phyloP scores from a whole-genome alignment of 495 filamentous ascomycete genomes.

The Penicillium longicatenatum region DNA sequence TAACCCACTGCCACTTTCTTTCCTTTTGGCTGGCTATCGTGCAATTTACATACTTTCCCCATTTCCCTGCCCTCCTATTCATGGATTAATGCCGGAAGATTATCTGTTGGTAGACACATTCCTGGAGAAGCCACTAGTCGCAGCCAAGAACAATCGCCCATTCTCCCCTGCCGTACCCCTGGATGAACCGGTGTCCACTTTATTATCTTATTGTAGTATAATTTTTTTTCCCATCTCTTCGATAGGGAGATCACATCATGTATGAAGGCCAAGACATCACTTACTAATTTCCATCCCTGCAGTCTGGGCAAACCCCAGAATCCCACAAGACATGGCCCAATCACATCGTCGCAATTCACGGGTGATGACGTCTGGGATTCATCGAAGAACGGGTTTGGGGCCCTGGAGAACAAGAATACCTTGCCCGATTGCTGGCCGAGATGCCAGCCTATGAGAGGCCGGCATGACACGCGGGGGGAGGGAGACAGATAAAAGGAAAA shows the following conservation, averaged over 20 bases:
- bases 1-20: neutral
- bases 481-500: neutral
- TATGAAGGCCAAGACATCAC: neutral
- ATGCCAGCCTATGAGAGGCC: constrained; percentile 2
- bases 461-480: neutral
- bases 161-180: constrained; percentile 7
- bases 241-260: neutral
- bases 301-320: neutral
- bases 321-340: neutral
- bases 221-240: neutral
- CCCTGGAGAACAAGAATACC: constrained; percentile 3
- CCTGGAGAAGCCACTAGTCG: constrained; percentile 13
- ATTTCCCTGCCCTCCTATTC: constrained; percentile 15
- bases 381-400: neutral
- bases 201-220: neutral
- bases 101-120: constrained; percentile 6
- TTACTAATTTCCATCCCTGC: neutral
- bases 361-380: constrained; percentile 34
- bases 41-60: neutral
- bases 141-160: constrained; percentile 21
- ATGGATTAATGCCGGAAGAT: constrained; percentile 27
- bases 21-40: neutral
- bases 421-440: neutral
- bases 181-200: constrained; percentile 8
- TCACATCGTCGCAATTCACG: constrained; percentile 7